Conservation (phyloP, 108 stramenopile genomes). For the Parietichytrium sp. region DNA sequence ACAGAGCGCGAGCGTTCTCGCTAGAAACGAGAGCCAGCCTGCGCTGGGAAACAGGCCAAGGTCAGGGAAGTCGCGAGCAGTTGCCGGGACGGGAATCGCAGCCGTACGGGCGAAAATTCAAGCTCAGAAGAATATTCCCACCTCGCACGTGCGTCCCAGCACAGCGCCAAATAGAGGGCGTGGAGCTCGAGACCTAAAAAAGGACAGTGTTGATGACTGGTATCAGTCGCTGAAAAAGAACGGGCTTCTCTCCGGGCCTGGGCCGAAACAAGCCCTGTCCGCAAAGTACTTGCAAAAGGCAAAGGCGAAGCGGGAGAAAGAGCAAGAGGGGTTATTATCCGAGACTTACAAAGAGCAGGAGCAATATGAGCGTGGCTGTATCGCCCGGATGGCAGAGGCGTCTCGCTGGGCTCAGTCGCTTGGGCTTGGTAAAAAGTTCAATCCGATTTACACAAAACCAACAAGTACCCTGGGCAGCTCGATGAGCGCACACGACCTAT, state of each 20-base stretch:
- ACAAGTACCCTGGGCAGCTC: background rate
- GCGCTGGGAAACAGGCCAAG: background rate
- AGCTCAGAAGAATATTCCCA: too few species aligned
- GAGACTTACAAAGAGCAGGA: background rate
- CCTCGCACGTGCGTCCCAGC: too few species aligned
- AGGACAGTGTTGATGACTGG: background rate
- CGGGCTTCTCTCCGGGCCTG: background rate
- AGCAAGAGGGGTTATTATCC: background rate
- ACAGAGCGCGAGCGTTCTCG: background rate
- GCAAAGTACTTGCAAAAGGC: background rate
- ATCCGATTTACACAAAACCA: background rate
- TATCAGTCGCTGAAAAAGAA: background rate
- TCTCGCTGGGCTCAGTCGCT: conserved; percentile 18
- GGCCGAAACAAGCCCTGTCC: background rate
- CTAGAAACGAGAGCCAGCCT: background rate
- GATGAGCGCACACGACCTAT: too few species aligned
- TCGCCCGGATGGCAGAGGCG: conserved; percentile 6
- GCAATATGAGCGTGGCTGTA: background rate
- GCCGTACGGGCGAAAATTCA: background rate
- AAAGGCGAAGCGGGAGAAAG: background rate
- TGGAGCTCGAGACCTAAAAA: background rate
- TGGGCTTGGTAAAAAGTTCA: background rate
- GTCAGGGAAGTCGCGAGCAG: background rate
- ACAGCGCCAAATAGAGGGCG: background rate
- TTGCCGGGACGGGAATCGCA: background rate